phyloP scores from a whole-genome alignment of 129 eudicot species.

The Ambrosia trifida region DNA sequence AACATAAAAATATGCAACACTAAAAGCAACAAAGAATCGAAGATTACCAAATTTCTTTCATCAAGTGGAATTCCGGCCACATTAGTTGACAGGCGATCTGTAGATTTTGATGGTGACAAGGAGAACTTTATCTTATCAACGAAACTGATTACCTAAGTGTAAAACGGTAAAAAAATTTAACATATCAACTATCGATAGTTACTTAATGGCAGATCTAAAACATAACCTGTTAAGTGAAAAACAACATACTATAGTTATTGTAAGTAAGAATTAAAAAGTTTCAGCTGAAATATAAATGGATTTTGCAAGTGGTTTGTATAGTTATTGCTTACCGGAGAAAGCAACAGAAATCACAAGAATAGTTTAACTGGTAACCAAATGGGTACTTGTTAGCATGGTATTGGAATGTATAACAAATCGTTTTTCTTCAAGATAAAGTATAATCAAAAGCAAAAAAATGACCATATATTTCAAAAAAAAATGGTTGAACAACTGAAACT shows the following conservation, averaged over 20 bases:
- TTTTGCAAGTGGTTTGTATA: constrained; percentile 22
- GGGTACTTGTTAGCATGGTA: background rate
- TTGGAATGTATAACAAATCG: background rate
- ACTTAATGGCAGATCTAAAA: constrained; percentile 1
- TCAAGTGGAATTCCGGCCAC: constrained; percentile 96
- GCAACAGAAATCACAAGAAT: background rate
- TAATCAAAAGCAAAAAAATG: background rate
- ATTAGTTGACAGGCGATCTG: constrained; percentile 81
- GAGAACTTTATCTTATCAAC: constrained; percentile 96
- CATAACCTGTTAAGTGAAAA: constrained; percentile 3
- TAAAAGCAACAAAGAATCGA: constrained; percentile 19
- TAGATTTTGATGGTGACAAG: constrained; percentile 82
- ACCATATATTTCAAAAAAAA: too few species aligned
- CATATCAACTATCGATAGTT: background rate
- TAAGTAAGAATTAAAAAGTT: constrained; percentile 4
- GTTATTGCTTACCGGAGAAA: background rate
- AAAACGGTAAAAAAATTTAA: constrained; percentile 7
- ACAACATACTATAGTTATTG: background rate
- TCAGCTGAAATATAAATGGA: background rate
- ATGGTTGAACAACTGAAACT: too few species aligned
- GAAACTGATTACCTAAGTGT: constrained; percentile 74
- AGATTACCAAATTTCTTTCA: constrained; percentile 77
- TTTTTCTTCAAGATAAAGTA: constrained; percentile 13
- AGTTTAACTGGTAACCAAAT: constrained; percentile 2
- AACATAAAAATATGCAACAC: background rate